These are phyloP conservation scores for Lepiota brunneoincarnata DNA, from an alignment of 768 basidiomycete species.

Conservation along the genomic window DNA sequence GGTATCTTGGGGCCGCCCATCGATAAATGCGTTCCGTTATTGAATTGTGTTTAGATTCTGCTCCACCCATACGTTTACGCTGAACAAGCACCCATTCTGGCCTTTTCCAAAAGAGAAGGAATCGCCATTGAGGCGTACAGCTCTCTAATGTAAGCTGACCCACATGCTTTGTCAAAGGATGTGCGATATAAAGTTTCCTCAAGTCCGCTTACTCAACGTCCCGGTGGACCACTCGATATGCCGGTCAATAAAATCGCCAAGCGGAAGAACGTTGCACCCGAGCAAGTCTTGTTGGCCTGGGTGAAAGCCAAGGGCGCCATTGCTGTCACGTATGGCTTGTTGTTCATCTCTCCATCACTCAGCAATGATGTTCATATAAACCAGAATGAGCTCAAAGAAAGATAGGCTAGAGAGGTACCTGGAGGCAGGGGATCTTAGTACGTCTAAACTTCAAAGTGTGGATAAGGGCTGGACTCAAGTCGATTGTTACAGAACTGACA, in stretches of 20 bases:
- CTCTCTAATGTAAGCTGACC: conserved; percentile 46
- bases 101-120: conserved; percentile 44
- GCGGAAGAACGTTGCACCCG: conserved; percentile 47
- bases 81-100: conserved; percentile 50
- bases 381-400: conserved; percentile 65
- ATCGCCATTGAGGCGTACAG: conserved; percentile 75
- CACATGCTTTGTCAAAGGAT: neutral
- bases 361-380: neutral
- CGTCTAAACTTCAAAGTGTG: neutral
- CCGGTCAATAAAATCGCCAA: conserved; percentile 54
- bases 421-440: conserved; percentile 61
- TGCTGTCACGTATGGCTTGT: conserved; percentile 51
- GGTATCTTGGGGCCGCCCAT: conserved; percentile 26
- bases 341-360: neutral
- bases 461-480: neutral
- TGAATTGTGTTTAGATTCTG: conserved; percentile 40
- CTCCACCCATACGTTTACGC: conserved; percentile 67
- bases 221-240: conserved; percentile 63
- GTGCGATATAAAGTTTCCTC: neutral
- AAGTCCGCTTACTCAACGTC: conserved; percentile 57
- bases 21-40: neutral
- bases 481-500: conserved; percentile 39
- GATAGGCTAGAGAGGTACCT: conserved; percentile 66
- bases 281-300: conserved; percentile 75
- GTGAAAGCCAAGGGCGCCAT: conserved; percentile 66